Evolutionary conservation across 2,329 filamentous ascomycete species (phyloP).

Genomic region (Cryphonectria radicalis): DNA sequence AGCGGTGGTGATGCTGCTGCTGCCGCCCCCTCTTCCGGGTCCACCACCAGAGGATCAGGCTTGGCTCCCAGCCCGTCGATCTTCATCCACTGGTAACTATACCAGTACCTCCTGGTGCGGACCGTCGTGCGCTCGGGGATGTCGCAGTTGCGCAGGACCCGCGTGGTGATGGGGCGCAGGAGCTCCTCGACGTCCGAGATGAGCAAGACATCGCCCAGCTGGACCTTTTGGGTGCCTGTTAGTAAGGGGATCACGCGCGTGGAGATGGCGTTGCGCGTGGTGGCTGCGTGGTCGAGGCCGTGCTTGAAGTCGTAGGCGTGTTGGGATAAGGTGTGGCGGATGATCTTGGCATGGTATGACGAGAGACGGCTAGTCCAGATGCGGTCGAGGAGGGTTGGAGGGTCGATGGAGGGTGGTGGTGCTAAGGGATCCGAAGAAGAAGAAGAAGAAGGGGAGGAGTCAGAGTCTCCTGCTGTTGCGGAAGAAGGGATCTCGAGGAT

Average conservation of each 20-base stretch:
- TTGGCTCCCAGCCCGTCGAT: slow-evolving; percentile 7
- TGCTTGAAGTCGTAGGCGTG: slow-evolving; percentile 32
- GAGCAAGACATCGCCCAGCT: slow-evolving; percentile 46
- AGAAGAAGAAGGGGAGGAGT: not conserved
- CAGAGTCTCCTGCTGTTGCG: not conserved
- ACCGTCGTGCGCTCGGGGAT: slow-evolving; percentile 41
- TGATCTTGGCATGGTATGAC: slow-evolving; percentile 45
- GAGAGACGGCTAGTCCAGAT: slow-evolving; percentile 41
- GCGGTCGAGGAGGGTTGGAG: slow-evolving; percentile 42
- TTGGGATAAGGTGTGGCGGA: slow-evolving; percentile 43
- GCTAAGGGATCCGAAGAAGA: not conserved
- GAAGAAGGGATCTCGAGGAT: slow-evolving; percentile 42
- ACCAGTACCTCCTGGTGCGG: slow-evolving; percentile 43
- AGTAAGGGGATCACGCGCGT: slow-evolving; percentile 45
- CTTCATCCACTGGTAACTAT: slow-evolving; percentile 44
- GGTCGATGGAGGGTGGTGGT: slow-evolving; percentile 39
- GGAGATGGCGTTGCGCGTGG: slow-evolving; percentile 45
- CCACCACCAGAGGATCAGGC: not conserved
- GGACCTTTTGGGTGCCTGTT: slow-evolving; percentile 37
- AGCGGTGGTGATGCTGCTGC: too few species aligned
- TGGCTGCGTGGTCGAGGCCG: slow-evolving; percentile 44
- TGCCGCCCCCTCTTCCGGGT: not conserved
- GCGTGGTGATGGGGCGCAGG: slow-evolving; percentile 41
- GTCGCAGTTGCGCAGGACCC: slow-evolving; percentile 42
- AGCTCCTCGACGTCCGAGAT: slow-evolving; percentile 58